Conservation (phyloP, 2,329 filamentous ascomycete species). For the Eutypella sp. region DNA sequence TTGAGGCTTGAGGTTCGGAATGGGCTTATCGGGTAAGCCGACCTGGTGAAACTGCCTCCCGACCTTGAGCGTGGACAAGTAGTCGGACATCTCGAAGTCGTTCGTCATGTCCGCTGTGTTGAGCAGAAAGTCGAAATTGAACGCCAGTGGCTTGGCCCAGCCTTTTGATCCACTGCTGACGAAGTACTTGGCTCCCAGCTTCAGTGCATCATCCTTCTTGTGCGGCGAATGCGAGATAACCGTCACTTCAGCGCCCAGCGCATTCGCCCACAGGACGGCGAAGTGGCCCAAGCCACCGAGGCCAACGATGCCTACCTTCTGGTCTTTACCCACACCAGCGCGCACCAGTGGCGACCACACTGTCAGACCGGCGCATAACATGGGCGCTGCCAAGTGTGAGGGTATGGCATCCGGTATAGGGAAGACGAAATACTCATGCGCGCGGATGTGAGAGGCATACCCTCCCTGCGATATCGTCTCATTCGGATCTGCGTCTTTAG, state of each 20-base stretch:
- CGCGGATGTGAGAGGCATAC: conserved; percentile 44
- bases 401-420: conserved; percentile 51
- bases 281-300: conserved; percentile 73
- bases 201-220: conserved; percentile 56
- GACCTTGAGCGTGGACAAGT: conserved; percentile 47
- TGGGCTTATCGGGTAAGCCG: conserved; percentile 48
- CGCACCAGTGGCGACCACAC: conserved; percentile 64
- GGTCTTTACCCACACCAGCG: conserved; percentile 64
- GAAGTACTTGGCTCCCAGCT: conserved; percentile 57
- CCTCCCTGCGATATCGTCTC: conserved; percentile 63
- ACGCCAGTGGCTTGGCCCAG: conserved; percentile 53
- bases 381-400: conserved; percentile 53
- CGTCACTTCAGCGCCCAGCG: conserved; percentile 62
- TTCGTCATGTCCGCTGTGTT: conserved; percentile 46
- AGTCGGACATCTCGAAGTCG: conserved; percentile 48
- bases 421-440: conserved; percentile 54
- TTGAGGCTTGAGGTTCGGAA: conserved; percentile 37
- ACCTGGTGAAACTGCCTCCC: conserved; percentile 54
- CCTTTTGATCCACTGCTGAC: conserved; percentile 42
- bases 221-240: conserved; percentile 55
- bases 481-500: conserved; percentile 48
- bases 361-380: conserved; percentile 76
- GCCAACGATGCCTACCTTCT: conserved; percentile 65
- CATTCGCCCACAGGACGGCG: conserved; percentile 65
- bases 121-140: conserved; percentile 47